These are phyloP conservation scores for Diatrype stigma DNA, from an alignment of 2,329 filamentous ascomycete species.

Conservation along the genomic window DNA sequence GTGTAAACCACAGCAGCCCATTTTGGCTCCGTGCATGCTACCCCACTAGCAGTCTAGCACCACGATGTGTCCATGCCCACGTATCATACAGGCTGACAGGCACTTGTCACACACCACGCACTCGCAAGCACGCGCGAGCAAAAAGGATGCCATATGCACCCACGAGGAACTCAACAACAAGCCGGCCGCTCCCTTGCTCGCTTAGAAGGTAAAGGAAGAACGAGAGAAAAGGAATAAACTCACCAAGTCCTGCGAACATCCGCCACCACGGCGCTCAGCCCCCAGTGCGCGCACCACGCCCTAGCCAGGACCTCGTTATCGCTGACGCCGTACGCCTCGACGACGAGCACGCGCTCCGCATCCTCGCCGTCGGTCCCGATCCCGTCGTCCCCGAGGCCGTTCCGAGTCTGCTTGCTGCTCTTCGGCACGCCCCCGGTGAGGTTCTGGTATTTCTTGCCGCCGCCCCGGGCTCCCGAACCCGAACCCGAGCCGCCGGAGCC, in stretches of 20 bases:
- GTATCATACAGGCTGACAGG: no score
- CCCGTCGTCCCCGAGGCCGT: conserved; percentile 10
- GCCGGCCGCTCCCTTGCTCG: no score
- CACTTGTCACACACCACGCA: no score
- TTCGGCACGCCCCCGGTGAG: neutral
- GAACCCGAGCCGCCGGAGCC: neutral
- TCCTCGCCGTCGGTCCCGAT: conserved; percentile 39
- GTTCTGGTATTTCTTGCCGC: neutral
- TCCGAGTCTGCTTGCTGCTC: no score
- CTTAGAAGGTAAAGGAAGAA: neutral
- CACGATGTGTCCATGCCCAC: no score
- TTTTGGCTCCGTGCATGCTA: no score
- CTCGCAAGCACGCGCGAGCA: no score
- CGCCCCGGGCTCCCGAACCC: neutral
- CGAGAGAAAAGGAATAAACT: conserved; percentile 23
- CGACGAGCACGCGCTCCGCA: conserved; percentile 62
- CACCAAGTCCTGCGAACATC: conserved; percentile 65
- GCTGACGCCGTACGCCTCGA: conserved; percentile 67
- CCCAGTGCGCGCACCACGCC: conserved; percentile 75
- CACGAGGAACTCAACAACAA: no score
- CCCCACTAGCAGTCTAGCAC: no score
- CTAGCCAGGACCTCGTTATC: conserved; percentile 75
- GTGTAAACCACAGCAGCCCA: no score
- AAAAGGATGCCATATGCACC: no score
- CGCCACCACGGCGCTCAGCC: conserved; percentile 65